These are phyloP conservation scores for Lasiosphaeria ovina DNA, from an alignment of 495 filamentous ascomycete genomes.

Conservation along the genomic window DNA sequence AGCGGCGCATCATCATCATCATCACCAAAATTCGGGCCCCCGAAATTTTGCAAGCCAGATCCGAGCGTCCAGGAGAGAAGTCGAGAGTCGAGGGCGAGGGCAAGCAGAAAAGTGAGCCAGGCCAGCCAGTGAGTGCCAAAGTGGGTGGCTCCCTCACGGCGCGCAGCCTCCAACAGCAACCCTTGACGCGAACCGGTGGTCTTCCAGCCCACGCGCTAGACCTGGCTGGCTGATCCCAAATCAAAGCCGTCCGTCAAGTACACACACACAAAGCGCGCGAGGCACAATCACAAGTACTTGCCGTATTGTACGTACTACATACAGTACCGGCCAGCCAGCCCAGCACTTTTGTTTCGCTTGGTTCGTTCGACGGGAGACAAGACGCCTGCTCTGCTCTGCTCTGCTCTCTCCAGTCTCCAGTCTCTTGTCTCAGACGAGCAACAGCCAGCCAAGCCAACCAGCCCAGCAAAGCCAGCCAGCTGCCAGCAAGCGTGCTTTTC, in stretches of 20 bases:
- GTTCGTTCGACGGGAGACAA: not conserved
- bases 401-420: not conserved
- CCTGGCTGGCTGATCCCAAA: constrained; percentile 24
- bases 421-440: too few relatives aligned
- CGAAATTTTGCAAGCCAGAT: too few relatives aligned
- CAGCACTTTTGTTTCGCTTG: not conserved
- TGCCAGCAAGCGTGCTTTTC: too few relatives aligned
- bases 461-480: too few relatives aligned
- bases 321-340: not conserved
- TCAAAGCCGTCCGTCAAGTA: constrained; percentile 20
- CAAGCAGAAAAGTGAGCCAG: too few relatives aligned
- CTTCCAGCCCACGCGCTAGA: constrained; percentile 37
- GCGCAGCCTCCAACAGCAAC: constrained; percentile 12
- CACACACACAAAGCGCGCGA: constrained; percentile 10
- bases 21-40: not conserved
- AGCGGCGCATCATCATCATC: not conserved
- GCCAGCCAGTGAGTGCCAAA: not conserved
- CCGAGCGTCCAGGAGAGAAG: not conserved
- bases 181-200: constrained; percentile 17
- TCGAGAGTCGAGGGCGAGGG: not conserved
- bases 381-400: not conserved
- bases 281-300: constrained; percentile 13
- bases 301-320: too few relatives aligned
- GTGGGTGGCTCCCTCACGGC: constrained; percentile 19
- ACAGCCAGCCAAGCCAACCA: too few relatives aligned